Evolutionary conservation across 495 filamentous ascomycete species (phyloP).

Genomic region (Xylaria curta): DNA sequence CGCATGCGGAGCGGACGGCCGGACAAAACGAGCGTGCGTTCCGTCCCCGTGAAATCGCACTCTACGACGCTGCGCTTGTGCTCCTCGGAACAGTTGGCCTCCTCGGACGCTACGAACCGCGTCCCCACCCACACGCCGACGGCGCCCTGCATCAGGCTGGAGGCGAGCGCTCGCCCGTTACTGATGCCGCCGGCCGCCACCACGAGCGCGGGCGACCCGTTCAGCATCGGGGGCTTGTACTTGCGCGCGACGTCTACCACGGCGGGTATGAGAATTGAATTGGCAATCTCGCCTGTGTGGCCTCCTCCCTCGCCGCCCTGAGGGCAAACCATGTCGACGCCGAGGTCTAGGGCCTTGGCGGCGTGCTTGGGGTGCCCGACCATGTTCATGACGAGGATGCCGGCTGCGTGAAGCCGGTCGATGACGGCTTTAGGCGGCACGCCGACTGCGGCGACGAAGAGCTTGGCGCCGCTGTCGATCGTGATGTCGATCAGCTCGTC

Average conservation of each 20-base stretch:
- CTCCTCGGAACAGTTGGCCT: slow-evolving; percentile 76
- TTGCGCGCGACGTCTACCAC: slow-evolving; percentile 73
- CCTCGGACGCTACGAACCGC: slow-evolving; percentile 77
- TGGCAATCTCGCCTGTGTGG: slow-evolving; percentile 79
- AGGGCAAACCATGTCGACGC: slow-evolving; percentile 84
- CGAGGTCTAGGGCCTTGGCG: slow-evolving; percentile 77
- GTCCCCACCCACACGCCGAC: slow-evolving; percentile 85
- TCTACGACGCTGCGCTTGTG: slow-evolving; percentile 84
- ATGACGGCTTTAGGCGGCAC: slow-evolving; percentile 75
- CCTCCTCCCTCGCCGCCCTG: slow-evolving; percentile 84
- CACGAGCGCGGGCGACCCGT: slow-evolving; percentile 62
- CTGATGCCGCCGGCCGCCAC: slow-evolving; percentile 79
- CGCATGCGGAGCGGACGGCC: slow-evolving; percentile 80
- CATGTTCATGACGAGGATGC: slow-evolving; percentile 92
- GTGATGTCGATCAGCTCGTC: slow-evolving; percentile 83
- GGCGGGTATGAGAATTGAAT: slow-evolving; percentile 73
- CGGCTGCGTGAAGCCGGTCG: slow-evolving; percentile 72
- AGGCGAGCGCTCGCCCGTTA: slow-evolving; percentile 73
- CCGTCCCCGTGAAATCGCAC: slow-evolving; percentile 75
- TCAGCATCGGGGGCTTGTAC: slow-evolving; percentile 61
- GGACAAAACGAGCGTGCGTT: slow-evolving; percentile 77
- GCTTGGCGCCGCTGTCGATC: slow-evolving; percentile 74
- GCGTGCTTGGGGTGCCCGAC: slow-evolving; percentile 91
- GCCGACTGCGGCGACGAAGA: slow-evolving; percentile 86
- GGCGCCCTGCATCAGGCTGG: slow-evolving; percentile 75